Conservation (phyloP, 148 eudicot species). For the Persicaria maculosa region DNA sequence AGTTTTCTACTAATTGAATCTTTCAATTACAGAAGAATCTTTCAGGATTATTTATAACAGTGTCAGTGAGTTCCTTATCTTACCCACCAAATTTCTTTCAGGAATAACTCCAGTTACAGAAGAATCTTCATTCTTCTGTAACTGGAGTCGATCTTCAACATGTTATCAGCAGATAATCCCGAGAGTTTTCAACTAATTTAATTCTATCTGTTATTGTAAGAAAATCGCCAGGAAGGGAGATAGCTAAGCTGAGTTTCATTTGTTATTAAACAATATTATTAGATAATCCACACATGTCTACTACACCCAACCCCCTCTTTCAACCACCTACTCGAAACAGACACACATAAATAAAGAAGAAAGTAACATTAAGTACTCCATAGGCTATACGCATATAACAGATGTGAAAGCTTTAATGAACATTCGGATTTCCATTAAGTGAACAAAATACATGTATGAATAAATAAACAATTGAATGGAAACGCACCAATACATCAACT, state of each 20-base stretch:
- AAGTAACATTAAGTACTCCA: not conserved
- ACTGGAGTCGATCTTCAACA: not conserved
- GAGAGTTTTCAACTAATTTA: not conserved
- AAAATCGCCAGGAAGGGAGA: not conserved
- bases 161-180: not conserved
- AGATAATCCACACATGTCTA: too few relatives aligned
- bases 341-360: not conserved
- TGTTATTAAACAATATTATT: too few relatives aligned
- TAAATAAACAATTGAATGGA: not conserved
- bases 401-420: not conserved
- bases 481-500: conserved; percentile 90
- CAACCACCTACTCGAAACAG: too few relatives aligned
- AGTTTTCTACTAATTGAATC: too few relatives aligned
- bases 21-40: too few relatives aligned
- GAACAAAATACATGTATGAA: not conserved
- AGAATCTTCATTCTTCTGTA: not conserved
- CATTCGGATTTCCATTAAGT: not conserved
- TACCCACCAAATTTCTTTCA: not conserved
- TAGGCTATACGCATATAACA: not conserved
- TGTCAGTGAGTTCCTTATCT: not conserved
- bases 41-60: too few relatives aligned
- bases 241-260: not conserved
- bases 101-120: not conserved
- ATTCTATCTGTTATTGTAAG: not conserved
- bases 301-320: too few relatives aligned